Conservation (phyloP, 768 basidiomycete genomes). For the Crassisporium funariophilum region DNA sequence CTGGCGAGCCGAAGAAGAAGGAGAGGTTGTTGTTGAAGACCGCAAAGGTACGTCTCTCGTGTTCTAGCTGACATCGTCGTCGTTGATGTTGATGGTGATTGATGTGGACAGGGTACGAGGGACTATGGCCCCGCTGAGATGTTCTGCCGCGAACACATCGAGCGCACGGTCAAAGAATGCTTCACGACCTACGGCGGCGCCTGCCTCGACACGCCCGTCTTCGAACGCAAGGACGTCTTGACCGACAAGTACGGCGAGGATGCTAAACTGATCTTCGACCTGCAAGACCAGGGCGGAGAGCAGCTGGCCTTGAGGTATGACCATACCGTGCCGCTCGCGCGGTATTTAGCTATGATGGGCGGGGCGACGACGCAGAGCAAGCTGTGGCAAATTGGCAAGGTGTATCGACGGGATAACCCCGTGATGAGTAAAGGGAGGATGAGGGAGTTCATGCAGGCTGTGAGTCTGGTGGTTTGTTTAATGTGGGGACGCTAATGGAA, state of each 20-base stretch:
- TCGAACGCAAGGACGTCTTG: conserved; percentile 95
- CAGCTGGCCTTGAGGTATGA: conserved; percentile 94
- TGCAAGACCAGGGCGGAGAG: conserved; percentile 97
- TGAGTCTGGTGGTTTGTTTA: conserved; percentile 36
- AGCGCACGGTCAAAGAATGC: conserved; percentile 81
- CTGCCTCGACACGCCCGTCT: conserved; percentile 97
- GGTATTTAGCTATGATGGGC: conserved; percentile 96
- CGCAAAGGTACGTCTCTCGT: conserved; percentile 68
- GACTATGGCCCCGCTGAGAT: conserved; percentile 94
- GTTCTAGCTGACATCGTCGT: conserved; percentile 7
- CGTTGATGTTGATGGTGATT: not conserved
- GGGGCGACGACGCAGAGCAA: conserved; percentile 74
- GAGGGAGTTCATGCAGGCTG: conserved; percentile 98
- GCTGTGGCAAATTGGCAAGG: conserved; percentile 98
- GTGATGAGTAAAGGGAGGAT: conserved; percentile 98
- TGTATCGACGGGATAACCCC: conserved; percentile 94
- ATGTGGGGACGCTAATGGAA: not conserved
- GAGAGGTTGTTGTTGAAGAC: conserved; percentile 85
- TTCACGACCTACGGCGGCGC: conserved; percentile 89
- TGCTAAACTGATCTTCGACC: conserved; percentile 94
- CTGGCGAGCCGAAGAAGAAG: conserved; percentile 60
- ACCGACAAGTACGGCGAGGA: conserved; percentile 99
- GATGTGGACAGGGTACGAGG: conserved; percentile 72
- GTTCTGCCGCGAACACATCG: conserved; percentile 89
- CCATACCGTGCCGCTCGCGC: conserved; percentile 94